phyloP scores from a whole-genome alignment of 1,284 basidiomycete genomes.

The Volvariella volvacea region DNA sequence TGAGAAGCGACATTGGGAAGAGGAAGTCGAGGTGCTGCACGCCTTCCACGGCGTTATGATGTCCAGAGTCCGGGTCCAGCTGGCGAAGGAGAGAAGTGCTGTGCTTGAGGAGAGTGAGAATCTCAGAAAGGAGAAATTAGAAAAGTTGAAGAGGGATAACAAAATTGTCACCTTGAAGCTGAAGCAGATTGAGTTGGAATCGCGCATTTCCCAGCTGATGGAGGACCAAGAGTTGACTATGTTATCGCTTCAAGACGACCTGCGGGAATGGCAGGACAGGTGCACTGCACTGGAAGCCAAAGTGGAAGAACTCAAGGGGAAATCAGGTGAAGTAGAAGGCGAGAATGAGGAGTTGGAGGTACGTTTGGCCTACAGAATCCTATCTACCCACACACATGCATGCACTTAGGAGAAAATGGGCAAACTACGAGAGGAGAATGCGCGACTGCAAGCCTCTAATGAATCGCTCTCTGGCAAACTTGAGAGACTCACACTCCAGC shows the following conservation, averaged over 20 bases:
- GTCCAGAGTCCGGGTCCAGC: conserved; percentile 40
- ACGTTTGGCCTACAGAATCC: conserved; percentile 9
- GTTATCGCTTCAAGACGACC: conserved; percentile 23
- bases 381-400: conserved; percentile 3
- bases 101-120: conserved; percentile 46
- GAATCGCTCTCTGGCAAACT: conserved; percentile 42
- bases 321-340: conserved; percentile 27
- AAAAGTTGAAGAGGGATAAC: conserved; percentile 52
- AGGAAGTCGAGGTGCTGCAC: conserved; percentile 55
- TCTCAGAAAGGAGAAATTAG: conserved; percentile 46
- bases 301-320: conserved; percentile 29
- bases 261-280: conserved; percentile 27
- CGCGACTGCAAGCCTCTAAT: conserved; percentile 37
- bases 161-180: conserved; percentile 58
- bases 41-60: conserved; percentile 58
- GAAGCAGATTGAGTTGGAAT: conserved; percentile 52
- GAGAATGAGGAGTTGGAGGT: conserved; percentile 42
- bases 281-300: conserved; percentile 23
- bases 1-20: conserved; percentile 52
- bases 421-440: conserved; percentile 38
- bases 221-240: conserved; percentile 29
- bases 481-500: conserved; percentile 48
- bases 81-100: conserved; percentile 44
- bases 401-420: conserved; percentile 32
- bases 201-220: conserved; percentile 37